Evolutionary conservation across 2,329 filamentous ascomycete species (phyloP), one percentile per base, ranked within the genome.

Genomic region (Teratosphaeria epicoccoides): DNA sequence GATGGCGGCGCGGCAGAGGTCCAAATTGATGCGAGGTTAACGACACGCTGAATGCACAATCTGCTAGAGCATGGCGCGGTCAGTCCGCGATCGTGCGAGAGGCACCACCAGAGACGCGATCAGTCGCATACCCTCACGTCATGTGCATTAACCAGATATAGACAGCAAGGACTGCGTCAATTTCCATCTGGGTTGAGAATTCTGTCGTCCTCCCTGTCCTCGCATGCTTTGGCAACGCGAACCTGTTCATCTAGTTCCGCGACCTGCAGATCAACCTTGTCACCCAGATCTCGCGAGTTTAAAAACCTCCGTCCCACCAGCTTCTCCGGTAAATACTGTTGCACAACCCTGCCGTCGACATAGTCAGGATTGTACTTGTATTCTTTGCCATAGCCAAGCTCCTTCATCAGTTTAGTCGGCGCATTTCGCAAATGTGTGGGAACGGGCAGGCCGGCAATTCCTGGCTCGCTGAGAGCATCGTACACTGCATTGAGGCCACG

Each of bases 331-430:
- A 98, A 69, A 69, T 97, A 98, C 23, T 90, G 85, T 71, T 98
- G 93, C 57, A 75, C 78, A 0, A 97, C 91, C 59, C 73, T 80
- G 0, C 93, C 93, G 55, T 90, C 82, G 48, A 79, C 71, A 63
- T 91, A 98, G 60, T 95, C 87, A 0, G 93, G 93, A 59, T 95
- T 95, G 65, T 98, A 97, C 69, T 97, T 97, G 70, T 98, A 98
- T 66, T 89, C 87, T 47, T 82, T 84, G 0, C 90, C 90, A 64
- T 89, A 95, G 0, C 88, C 91, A 59, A 97, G 72, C 59, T 96
- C 91, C 62, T 90, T 87, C 91, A 98, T 95, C 58, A 97, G 67
- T 58, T 84, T 79, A 1, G 93, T 97, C 0, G 93, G 91, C 7
- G 93, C 93, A 68, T 97, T 97, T 53, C 93, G 76, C 53, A 98